These are phyloP conservation scores for Suhomyces xylopsoci DNA, from an alignment of 805 yeast species.

Conservation along the genomic window DNA sequence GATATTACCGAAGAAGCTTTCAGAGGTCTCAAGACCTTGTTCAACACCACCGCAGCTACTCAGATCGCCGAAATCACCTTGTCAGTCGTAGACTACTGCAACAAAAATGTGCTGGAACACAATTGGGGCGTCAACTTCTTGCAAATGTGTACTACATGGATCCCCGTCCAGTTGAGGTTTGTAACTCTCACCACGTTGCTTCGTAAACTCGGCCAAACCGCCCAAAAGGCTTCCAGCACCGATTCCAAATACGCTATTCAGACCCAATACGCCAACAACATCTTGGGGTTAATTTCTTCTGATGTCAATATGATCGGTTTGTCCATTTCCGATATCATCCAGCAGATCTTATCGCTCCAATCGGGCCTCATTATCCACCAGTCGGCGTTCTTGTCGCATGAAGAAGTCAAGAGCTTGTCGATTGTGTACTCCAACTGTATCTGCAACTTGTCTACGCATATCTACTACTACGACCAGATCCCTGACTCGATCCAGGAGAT, in stretches of 20 bases:
- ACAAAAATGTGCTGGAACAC: conserved; percentile 22
- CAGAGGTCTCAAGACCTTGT: conserved; percentile 54
- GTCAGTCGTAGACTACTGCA: conserved; percentile 44
- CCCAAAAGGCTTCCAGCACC: conserved; percentile 14
- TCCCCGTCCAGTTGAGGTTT: conserved; percentile 78
- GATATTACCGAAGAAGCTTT: conserved; percentile 47
- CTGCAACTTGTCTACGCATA: conserved; percentile 68
- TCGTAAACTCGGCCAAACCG: conserved; percentile 22
- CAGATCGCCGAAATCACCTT: conserved; percentile 59
- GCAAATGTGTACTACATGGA: conserved; percentile 67
- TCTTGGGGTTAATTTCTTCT: conserved; percentile 64
- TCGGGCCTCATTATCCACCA: conserved; percentile 27
- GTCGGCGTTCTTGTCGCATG: conserved; percentile 15
- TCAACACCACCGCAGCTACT: conserved; percentile 58
- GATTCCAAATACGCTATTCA: conserved; percentile 21
- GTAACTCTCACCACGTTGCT: conserved; percentile 50
- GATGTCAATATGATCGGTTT: conserved; percentile 84
- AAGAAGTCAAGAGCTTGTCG: conserved; percentile 30
- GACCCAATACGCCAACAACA: conserved; percentile 41
- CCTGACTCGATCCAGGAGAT: conserved; percentile 77
- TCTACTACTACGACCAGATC: conserved; percentile 83
- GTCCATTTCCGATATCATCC: conserved; percentile 75
- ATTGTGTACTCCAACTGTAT: conserved; percentile 54
- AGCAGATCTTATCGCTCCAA: conserved; percentile 54
- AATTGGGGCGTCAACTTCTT: conserved; percentile 58